Evolutionary conservation across 2,329 filamentous ascomycete genomes (phyloP), one percentile per base, ranked within the genome.

Genomic region (Stemphylium lycopersici): DNA sequence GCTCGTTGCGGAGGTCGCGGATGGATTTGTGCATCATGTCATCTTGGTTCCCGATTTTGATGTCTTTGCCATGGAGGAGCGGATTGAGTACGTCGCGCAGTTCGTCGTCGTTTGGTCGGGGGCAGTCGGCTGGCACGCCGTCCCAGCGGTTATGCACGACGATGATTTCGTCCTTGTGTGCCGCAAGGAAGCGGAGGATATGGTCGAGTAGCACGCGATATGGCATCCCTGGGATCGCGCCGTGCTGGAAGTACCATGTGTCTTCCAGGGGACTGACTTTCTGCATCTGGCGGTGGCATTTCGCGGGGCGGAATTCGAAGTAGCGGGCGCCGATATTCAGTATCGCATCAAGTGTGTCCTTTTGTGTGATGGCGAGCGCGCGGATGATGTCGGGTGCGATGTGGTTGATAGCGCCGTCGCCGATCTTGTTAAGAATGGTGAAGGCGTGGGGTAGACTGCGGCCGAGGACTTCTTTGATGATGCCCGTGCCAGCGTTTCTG

Each of bases 301-400:
- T 77, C 0, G 80, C 80, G 0, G 81, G 81, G 5, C 81, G 71
- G 60, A 82, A 83, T 66, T 83, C 81, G 48, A 83, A 83, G 67
- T 83, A 83, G 3, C 81, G 64, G 0, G 79, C 79, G 0, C 80
- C 81, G 33, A 82, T 73, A 34, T 67, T 67, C 44, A 83, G 73
- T 40, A 83, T 79, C 6, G 72, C 71, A 7, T 70, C 60, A 0
- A 83, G 68, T 2, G 65, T 68, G 57, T 83, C 80, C 58, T 83
- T 83, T 45, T 83, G 81, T 6, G 80, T 83, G 41, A 83, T 76
- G 52, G 80, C 78, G 2, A 83, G 73, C 6, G 78, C 79, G 51
- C 74, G 72, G 60, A 83, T 76, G 62, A 83, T 82, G 61, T 77
- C 67, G 13, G 65, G 76, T 3, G 69, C 70, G 18, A 75, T 72